phyloP scores from a whole-genome alignment of 352 stramenopile genomes.

The Blastocystis sp. region DNA sequence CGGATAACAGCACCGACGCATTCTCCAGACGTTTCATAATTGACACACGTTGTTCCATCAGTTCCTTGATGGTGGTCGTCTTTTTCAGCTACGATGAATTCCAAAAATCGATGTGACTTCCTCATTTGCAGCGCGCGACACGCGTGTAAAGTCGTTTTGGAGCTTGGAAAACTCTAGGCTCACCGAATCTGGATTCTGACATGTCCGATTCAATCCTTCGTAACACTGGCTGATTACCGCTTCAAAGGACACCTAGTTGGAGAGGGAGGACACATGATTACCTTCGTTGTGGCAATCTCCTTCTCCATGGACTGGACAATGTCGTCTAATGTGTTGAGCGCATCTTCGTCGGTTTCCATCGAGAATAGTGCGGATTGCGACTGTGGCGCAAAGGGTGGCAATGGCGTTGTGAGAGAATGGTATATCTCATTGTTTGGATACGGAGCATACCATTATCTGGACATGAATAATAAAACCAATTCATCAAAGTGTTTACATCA shows the following conservation, averaged over 20 bases:
- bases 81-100: background rate
- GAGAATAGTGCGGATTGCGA: background rate
- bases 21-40: background rate
- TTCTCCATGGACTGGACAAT: constrained; percentile 44
- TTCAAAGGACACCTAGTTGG: background rate
- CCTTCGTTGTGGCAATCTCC: constrained; percentile 4
- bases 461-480: too few relatives aligned
- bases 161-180: constrained; percentile 6
- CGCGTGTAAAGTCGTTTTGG: constrained; percentile 17
- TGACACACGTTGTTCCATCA: background rate
- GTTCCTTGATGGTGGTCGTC: background rate
- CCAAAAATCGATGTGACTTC: background rate
- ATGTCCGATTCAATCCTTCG: background rate
- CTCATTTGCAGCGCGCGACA: background rate
- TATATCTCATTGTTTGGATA: too few relatives aligned
- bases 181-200: constrained; percentile 50
- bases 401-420: too few relatives aligned
- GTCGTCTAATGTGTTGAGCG: constrained; percentile 7
- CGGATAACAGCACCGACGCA: background rate
- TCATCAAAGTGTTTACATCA: too few relatives aligned
- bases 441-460: too few relatives aligned
- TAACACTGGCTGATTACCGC: constrained; percentile 40
- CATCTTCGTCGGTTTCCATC: constrained; percentile 1
- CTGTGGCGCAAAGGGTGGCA: background rate
- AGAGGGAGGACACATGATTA: background rate